A percentile compares a stretch with the other conserved stretches of the same genome.
These are phyloP conservation scores for Flaveria linearis DNA, from an alignment of 129 eudicot species.

Conservation along the genomic window DNA sequence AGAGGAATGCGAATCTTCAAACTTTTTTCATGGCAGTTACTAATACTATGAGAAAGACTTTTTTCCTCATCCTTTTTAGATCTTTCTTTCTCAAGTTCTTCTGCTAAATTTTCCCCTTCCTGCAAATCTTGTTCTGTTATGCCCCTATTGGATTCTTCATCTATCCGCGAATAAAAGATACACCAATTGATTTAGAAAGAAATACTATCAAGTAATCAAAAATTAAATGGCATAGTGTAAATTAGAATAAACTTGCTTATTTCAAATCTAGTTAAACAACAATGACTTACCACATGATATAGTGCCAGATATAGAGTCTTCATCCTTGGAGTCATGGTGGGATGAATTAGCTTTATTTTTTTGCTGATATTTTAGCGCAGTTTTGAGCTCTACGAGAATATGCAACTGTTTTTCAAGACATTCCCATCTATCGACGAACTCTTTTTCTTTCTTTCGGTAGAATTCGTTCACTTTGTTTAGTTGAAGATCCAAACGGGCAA, in stretches of 20 bases:
- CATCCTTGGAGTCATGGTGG: constrained; percentile 59
- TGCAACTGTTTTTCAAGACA: constrained; percentile 70
- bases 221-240: background rate
- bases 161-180: constrained; percentile 31
- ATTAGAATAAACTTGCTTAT: background rate
- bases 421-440: constrained; percentile 85
- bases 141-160: constrained; percentile 54
- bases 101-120: constrained; percentile 38
- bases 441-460: constrained; percentile 71
- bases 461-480: constrained; percentile 96
- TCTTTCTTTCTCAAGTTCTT: constrained; percentile 46
- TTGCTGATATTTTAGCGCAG: constrained; percentile 50
- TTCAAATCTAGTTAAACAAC: background rate
- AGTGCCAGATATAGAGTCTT: constrained; percentile 70
- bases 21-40: constrained; percentile 63
- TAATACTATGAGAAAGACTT: constrained; percentile 41
- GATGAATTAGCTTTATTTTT: constrained; percentile 44
- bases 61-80: constrained; percentile 34
- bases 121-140: constrained; percentile 55
- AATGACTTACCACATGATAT: constrained; percentile 72
- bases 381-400: constrained; percentile 65
- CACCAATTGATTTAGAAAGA: constrained; percentile 11
- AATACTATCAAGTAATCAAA: background rate
- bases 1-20: constrained; percentile 81
- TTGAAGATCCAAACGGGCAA: constrained; percentile 77